phyloP scores from a whole-genome alignment of 1,284 basidiomycete genomes.

The Melanopsichium pennsylvanicum region DNA sequence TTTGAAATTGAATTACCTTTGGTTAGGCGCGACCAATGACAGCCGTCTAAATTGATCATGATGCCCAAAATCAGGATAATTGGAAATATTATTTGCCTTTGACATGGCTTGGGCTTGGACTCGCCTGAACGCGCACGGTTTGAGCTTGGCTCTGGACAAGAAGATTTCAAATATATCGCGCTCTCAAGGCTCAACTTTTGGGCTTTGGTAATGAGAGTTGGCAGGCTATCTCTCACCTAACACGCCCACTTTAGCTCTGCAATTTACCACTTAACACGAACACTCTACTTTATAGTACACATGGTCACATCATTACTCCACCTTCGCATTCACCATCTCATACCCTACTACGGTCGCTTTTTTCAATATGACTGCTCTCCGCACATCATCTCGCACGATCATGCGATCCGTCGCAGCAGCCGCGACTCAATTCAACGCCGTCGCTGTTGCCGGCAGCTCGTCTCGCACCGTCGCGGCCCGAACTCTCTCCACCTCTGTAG shows the following conservation, averaged over 20 bases:
- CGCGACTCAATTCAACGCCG: constrained; percentile 23
- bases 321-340: constrained; percentile 4
- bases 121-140: too few relatives aligned
- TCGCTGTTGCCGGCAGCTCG: constrained; percentile 29
- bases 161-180: too few relatives aligned
- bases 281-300: not conserved
- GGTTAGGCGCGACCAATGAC: constrained; percentile 32
- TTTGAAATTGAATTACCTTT: not conserved
- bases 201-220: too few relatives aligned
- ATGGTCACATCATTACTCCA: not conserved
- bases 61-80: constrained; percentile 2
- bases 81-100: not conserved
- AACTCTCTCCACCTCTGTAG: constrained; percentile 41
- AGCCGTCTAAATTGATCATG: constrained; percentile 44
- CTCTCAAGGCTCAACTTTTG: too few relatives aligned
- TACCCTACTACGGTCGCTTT: not conserved
- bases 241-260: too few relatives aligned
- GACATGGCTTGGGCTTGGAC: constrained; percentile 14
- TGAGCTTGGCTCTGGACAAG: too few relatives aligned
- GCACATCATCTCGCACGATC: constrained; percentile 43
- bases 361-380: constrained; percentile 41
- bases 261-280: too few relatives aligned
- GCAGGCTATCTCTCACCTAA: too few relatives aligned
- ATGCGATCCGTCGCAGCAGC: constrained; percentile 33
- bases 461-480: constrained; percentile 27